Evolutionary conservation across 2,329 filamentous ascomycete genomes (phyloP).

Genomic region (Fusarium virguliforme): DNA sequence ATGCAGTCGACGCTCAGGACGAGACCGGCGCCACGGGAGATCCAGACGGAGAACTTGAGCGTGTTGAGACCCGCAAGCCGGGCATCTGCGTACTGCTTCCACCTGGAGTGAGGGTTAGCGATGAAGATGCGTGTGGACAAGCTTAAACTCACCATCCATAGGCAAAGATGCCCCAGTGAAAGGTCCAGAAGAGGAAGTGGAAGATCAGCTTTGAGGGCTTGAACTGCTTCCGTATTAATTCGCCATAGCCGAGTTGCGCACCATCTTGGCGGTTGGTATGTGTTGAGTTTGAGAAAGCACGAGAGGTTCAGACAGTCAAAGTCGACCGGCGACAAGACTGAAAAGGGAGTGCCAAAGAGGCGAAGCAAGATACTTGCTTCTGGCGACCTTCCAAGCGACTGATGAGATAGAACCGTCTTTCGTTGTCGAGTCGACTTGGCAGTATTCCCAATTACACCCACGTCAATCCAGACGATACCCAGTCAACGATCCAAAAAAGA

Average conservation of each 20-base stretch:
- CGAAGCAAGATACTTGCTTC: constrained; percentile 1
- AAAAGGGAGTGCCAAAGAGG: constrained; percentile 17
- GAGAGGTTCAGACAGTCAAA: constrained; percentile 23
- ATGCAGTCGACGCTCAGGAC: constrained; percentile 87
- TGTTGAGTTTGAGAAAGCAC: constrained; percentile 17
- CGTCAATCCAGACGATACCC: constrained; percentile 19
- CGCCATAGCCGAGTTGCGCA: constrained; percentile 61
- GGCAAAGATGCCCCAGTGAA: constrained; percentile 85
- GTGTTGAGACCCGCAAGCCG: constrained; percentile 84
- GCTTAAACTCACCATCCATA: constrained; percentile 81
- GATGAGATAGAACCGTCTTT: neutral
- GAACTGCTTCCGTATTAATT: constrained; percentile 75
- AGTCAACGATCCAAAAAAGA: constrained; percentile 32
- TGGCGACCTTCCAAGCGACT: neutral
- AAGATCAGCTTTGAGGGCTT: constrained; percentile 81
- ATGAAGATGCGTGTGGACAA: constrained; percentile 5
- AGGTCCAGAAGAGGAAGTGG: constrained; percentile 84
- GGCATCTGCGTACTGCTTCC: constrained; percentile 79
- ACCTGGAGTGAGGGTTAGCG: constrained; percentile 69
- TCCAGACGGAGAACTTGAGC: constrained; percentile 92
- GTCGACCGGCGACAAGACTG: constrained; percentile 46
- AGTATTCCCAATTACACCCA: constrained; percentile 11
- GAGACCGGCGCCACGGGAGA: constrained; percentile 93
- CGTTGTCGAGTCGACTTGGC: constrained; percentile 9
- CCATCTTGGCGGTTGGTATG: constrained; percentile 53